A percentile compares a stretch with the other conserved stretches of the same genome.
These are phyloP conservation scores for Amauroascus niger DNA, from an alignment of 2,329 filamentous ascomycete genomes.

Conservation along the genomic window DNA sequence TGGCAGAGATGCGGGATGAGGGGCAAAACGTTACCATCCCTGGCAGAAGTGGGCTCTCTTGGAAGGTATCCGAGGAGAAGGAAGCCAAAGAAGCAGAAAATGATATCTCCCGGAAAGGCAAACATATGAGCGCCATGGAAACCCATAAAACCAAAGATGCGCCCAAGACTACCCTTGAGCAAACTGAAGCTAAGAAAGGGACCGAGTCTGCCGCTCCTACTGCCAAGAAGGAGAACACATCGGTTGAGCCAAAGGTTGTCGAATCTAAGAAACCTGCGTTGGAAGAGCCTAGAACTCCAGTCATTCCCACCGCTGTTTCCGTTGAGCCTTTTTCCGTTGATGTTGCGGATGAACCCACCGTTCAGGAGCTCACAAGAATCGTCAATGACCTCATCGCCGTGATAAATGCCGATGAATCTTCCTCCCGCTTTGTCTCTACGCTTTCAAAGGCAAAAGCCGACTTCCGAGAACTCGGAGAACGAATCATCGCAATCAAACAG, in stretches of 20 bases:
- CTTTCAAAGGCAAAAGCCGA: slow-evolving; percentile 80
- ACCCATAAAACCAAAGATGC: slow-evolving; percentile 27
- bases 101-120: slow-evolving; percentile 46
- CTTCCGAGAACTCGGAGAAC: slow-evolving; percentile 63
- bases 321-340: slow-evolving; percentile 70
- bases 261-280: slow-evolving; percentile 21
- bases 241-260: slow-evolving; percentile 34
- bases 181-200: slow-evolving; percentile 25
- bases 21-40: slow-evolving; percentile 72
- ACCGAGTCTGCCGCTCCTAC: slow-evolving; percentile 10
- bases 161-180: slow-evolving; percentile 24
- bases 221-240: slow-evolving; percentile 21
- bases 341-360: slow-evolving; percentile 71
- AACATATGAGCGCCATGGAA: slow-evolving; percentile 39
- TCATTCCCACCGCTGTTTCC: slow-evolving; percentile 44
- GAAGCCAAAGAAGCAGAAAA: slow-evolving; percentile 42
- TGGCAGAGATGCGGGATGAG: slow-evolving; percentile 35
- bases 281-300: slow-evolving; percentile 30
- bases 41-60: slow-evolving; percentile 74
- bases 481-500: slow-evolving; percentile 65
- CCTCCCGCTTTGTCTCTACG: slow-evolving; percentile 64
- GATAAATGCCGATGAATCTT: slow-evolving; percentile 75
- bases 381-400: slow-evolving; percentile 93
- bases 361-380: slow-evolving; percentile 89
- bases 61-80: slow-evolving; percentile 57